Conservation (phyloP, 805 yeast genomes). For the Metschnikowia corniflorae region DNA sequence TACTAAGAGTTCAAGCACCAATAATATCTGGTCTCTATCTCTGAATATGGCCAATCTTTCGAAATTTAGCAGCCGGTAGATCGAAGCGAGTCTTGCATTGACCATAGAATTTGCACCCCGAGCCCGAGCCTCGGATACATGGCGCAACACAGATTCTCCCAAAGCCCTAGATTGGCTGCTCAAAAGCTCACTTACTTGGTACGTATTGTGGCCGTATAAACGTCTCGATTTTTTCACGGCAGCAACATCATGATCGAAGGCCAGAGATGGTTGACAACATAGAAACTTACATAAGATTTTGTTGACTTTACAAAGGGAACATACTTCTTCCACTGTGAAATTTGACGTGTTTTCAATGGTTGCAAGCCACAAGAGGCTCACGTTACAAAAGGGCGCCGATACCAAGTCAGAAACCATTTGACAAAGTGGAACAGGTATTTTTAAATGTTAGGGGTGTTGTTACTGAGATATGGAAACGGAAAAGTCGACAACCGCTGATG, state of each 20-base stretch:
- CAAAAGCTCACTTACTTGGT: conserved; percentile 9
- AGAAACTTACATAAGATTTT: conserved; percentile 4
- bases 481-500: too few relatives aligned
- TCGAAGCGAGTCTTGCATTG: conserved; percentile 10
- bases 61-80: conserved; percentile 12
- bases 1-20: conserved; percentile 11
- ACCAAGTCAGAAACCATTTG: conserved; percentile 9
- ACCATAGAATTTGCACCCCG: conserved; percentile 14
- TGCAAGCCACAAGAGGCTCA: conserved; percentile 8
- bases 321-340: conserved; percentile 4
- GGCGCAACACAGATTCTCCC: conserved; percentile 8
- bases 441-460: too few relatives aligned
- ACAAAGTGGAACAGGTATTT: too few relatives aligned
- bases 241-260: conserved; percentile 4
- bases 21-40: conserved; percentile 8
- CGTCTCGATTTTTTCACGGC: conserved; percentile 6
- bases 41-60: conserved; percentile 13
- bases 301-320: conserved; percentile 7
- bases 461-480: too few relatives aligned
- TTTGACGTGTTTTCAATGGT: conserved; percentile 2
- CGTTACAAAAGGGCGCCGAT: conserved; percentile 7
- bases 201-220: conserved; percentile 7
- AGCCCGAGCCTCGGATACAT: conserved; percentile 12
- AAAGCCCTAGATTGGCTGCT: conserved; percentile 3
- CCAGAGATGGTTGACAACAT: conserved; percentile 1